Conservation (phyloP, 768 basidiomycete species). For the Pleurotus salmoneostramineus region DNA sequence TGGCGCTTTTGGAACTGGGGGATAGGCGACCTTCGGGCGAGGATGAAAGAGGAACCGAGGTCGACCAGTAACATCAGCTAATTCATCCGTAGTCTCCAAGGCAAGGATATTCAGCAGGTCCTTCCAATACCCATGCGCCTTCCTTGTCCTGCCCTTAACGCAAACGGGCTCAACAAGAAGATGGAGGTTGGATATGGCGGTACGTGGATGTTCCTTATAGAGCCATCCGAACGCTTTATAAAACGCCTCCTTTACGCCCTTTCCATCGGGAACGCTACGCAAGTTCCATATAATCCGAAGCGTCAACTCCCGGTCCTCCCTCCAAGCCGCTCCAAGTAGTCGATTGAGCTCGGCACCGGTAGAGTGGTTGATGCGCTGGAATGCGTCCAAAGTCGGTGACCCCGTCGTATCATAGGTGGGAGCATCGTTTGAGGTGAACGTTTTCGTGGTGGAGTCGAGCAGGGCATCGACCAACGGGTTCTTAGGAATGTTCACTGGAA, state of each 20-base stretch:
- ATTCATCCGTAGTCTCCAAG: constrained; percentile 51
- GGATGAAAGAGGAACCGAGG: constrained; percentile 25
- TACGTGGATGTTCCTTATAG: constrained; percentile 63
- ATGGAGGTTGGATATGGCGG: constrained; percentile 59
- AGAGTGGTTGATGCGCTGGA: constrained; percentile 34
- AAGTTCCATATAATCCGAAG: constrained; percentile 65
- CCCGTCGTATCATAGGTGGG: constrained; percentile 48
- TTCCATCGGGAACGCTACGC: constrained; percentile 70
- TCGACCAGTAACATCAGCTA: constrained; percentile 21
- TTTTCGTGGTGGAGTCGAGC: constrained; percentile 33
- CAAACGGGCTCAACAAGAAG: constrained; percentile 52
- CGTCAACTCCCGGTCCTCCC: constrained; percentile 50
- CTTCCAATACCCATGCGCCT: constrained; percentile 70
- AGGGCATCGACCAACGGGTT: constrained; percentile 60
- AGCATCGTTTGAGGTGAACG: constrained; percentile 48
- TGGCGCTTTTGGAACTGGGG: background rate
- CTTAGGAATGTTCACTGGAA: background rate
- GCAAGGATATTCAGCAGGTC: constrained; percentile 68
- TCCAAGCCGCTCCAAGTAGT: constrained; percentile 50
- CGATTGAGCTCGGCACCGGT: constrained; percentile 21
- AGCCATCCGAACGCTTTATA: constrained; percentile 69
- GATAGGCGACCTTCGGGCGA: constrained; percentile 11
- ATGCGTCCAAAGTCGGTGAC: constrained; percentile 54
- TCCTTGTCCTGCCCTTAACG: constrained; percentile 19
- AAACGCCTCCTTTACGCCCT: constrained; percentile 54